A percentile compares a stretch with the other conserved stretches of the same genome.
Conservation (phyloP, 805 yeast genomes). For the Kazachstania psychrophila region DNA sequence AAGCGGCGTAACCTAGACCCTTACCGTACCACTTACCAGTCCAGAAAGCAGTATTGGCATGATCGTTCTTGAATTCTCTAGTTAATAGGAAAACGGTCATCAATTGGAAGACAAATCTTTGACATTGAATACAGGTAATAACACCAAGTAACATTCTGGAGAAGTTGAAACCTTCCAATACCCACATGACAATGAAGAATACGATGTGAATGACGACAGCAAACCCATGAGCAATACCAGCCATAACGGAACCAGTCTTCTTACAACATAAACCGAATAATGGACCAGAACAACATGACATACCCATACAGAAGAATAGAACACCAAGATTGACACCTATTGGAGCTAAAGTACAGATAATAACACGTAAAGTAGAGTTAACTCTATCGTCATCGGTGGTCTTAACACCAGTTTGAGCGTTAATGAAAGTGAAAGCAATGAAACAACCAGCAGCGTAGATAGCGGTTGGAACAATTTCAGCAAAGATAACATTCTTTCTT, state of each 20-base stretch:
- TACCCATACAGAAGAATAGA: constrained; percentile 60
- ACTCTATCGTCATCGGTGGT: constrained; percentile 40
- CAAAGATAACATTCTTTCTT: constrained; percentile 59
- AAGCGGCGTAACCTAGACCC: constrained; percentile 87
- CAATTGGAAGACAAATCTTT: constrained; percentile 78
- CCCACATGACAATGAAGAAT: constrained; percentile 95
- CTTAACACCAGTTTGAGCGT: constrained; percentile 77
- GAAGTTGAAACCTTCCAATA: constrained; percentile 84
- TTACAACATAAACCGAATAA: constrained; percentile 89
- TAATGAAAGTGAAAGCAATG: constrained; percentile 70
- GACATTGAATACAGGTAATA: constrained; percentile 73
- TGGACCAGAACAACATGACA: constrained; percentile 98
- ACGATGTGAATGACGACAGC: constrained; percentile 81
- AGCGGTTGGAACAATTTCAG: constrained; percentile 63
- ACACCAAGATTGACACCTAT: constrained; percentile 85
- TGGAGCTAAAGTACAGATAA: constrained; percentile 82
- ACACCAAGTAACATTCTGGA: constrained; percentile 81
- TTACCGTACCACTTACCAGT: constrained; percentile 98
- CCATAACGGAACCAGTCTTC: constrained; percentile 90
- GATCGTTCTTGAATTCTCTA: constrained; percentile 93
- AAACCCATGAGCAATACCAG: constrained; percentile 92
- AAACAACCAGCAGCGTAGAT: constrained; percentile 73
- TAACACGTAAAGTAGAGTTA: constrained; percentile 61
- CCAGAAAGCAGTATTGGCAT: constrained; percentile 98
- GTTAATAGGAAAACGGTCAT: constrained; percentile 73